Base-by-base conservation (phyloP, 176 grass and related monocot species). In the Poa pratensis region DNA sequence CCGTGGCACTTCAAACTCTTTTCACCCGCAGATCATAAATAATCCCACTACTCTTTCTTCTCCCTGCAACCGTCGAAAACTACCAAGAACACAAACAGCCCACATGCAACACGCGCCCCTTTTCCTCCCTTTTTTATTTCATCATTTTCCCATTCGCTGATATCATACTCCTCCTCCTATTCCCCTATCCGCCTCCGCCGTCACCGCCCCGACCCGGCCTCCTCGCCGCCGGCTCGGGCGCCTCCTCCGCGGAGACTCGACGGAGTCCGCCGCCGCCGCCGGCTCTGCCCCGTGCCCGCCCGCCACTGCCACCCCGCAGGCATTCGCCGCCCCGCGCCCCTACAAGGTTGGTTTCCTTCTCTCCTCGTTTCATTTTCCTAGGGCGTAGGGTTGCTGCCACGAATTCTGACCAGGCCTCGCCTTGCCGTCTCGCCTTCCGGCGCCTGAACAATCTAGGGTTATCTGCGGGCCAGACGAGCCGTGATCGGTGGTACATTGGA, bases 401-500 rank as follows among this genome's bases (percentile, higher is more conserved):
- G 63, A 46, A 64, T 82, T 63, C 83, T 86, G 46, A 90, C 49
- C 40, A 43, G 18, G 43, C 12, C 24, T 34, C 6, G 0, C 17
- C 6, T 54, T 30, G 3, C 45, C 26, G 64, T 61, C 13, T 63
- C 5, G 52, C 39, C 46, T n/a, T n/a, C 54, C 12, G 57, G 46
- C 45, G 24, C 32, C 17, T 80, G 35, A 9, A 16, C 78, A 84
- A 84, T 84, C 64, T 90, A 90, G 88, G 88, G 73, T 66, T 90
- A 13, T 90, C 86, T 18, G 42, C 11, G 58, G 57, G 18, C 10
- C 32, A 54, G 7, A 30, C 30, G 49, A 23, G 27, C 77, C 63
- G 72, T 82, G 78, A 90, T 90, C 83, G 72, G 62, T 27, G 34
- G 59, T 60, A 74, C 88, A 86, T 86, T 90, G 79, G 84, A 83